phyloP scores from a whole-genome alignment of 75 land plant species.

The Azolla pinnata region DNA sequence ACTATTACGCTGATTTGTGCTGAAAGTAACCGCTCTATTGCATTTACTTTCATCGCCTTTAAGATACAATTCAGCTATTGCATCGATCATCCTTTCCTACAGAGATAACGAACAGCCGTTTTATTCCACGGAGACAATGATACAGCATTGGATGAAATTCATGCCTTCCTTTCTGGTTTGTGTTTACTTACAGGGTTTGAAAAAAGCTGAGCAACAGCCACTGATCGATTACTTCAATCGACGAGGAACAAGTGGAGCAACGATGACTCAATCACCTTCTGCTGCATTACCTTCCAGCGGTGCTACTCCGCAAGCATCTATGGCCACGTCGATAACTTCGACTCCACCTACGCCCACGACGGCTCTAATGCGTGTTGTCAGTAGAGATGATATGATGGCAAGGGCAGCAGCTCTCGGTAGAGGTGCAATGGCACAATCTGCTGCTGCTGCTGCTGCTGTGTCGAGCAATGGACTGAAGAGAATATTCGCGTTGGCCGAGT shows the following conservation, averaged over 20 bases:
- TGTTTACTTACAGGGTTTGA: slow-evolving; percentile 81
- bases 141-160: background rate
- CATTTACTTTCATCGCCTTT: too few relatives aligned
- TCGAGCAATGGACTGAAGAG: slow-evolving; percentile 85
- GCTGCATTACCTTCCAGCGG: slow-evolving; percentile 16
- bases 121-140: too few relatives aligned
- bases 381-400: slow-evolving; percentile 77
- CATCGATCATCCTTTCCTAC: too few relatives aligned
- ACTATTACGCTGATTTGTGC: too few relatives aligned
- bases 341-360: slow-evolving; percentile 14
- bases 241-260: slow-evolving; percentile 32
- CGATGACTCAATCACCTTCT: slow-evolving; percentile 9
- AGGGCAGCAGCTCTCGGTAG: slow-evolving; percentile 91
- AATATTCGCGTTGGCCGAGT: slow-evolving; percentile 85
- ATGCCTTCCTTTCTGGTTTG: background rate
- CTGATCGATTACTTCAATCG: slow-evolving; percentile 80
- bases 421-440: slow-evolving; percentile 57
- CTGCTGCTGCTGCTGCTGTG: slow-evolving; percentile 33
- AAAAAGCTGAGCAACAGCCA: slow-evolving; percentile 82
- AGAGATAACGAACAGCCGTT: too few relatives aligned
- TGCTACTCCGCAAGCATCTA: too few relatives aligned
- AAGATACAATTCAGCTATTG: too few relatives aligned
- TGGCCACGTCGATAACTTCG: slow-evolving; percentile 1
- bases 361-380: slow-evolving; percentile 16
- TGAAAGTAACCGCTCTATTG: too few relatives aligned